Percentiles rank a stretch among this genome's conserved stretches.
Conservation (phyloP, 2,329 filamentous ascomycete genomes). For the Venturia carpophila region DNA sequence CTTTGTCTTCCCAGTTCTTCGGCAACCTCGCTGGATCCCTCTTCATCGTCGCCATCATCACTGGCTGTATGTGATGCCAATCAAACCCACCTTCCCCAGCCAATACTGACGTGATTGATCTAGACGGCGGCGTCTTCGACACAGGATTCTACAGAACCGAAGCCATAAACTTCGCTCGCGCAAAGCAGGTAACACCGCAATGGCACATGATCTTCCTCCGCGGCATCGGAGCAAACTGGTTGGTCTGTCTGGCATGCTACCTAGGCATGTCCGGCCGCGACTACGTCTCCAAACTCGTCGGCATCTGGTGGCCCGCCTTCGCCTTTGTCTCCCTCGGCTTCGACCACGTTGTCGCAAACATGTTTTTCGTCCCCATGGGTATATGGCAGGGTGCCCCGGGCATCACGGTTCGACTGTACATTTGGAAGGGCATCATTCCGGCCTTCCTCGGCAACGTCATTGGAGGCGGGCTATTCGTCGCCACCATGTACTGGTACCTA, state of each 20-base stretch:
- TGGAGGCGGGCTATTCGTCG: conserved; percentile 20
- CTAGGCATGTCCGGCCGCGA: conserved; percentile 24
- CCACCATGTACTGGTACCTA: conserved; percentile 14
- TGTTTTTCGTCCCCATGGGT: conserved; percentile 27
- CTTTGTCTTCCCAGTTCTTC: conserved; percentile 28
- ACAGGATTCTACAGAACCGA: conserved; percentile 21
- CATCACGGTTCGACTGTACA: conserved; percentile 25
- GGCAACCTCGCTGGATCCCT: conserved; percentile 44
- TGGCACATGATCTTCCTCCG: conserved; percentile 24
- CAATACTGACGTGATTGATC: background rate
- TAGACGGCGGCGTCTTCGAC: conserved; percentile 40
- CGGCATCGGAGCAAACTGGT: conserved; percentile 25
- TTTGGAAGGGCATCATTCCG: conserved; percentile 28
- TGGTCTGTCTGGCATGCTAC: conserved; percentile 25
- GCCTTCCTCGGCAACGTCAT: conserved; percentile 25
- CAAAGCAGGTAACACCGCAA: conserved; percentile 22
- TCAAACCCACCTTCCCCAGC: conserved; percentile 13
- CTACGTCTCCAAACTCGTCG: conserved; percentile 24
- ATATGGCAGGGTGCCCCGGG: conserved; percentile 24
- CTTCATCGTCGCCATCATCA: conserved; percentile 42
- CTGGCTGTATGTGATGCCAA: conserved; percentile 35
- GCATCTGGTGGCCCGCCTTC: conserved; percentile 27
- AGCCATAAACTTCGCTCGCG: conserved; percentile 22
- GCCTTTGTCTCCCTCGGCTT: conserved; percentile 25
- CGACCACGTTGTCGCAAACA: conserved; percentile 24